phyloP scores from a whole-genome alignment of 2,329 filamentous ascomycete genomes.

The Cordyceps farinosa region DNA sequence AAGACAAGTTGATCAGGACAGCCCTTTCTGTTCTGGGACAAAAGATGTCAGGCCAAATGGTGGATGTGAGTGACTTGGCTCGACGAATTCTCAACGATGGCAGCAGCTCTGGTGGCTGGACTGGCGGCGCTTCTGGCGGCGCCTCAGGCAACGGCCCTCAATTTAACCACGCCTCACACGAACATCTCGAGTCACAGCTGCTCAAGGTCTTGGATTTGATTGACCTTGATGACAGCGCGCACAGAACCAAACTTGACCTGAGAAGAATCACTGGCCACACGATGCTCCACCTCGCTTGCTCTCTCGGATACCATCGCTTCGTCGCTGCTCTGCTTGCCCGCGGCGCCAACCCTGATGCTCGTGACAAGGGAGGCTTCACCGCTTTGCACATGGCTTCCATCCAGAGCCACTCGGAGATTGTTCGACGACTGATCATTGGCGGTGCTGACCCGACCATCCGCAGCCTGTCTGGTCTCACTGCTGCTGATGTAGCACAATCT shows the following conservation, averaged over 20 bases:
- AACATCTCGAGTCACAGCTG: conserved; percentile 63
- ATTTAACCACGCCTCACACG: conserved; percentile 40
- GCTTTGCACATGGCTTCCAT: conserved; percentile 79
- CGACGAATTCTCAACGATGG: conserved; percentile 54
- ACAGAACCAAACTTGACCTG: conserved; percentile 64
- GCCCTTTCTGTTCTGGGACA: conserved; percentile 62
- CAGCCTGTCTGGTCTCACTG: conserved; percentile 66
- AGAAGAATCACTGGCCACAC: conserved; percentile 67
- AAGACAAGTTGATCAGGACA: conserved; percentile 64
- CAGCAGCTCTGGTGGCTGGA: conserved; percentile 42
- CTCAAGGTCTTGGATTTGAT: conserved; percentile 74
- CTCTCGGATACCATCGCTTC: conserved; percentile 70
- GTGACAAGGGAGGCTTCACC: conserved; percentile 76
- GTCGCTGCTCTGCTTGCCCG: conserved; percentile 72
- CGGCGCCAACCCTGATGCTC: conserved; percentile 71
- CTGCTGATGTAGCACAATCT: conserved; percentile 67
- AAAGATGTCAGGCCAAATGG: conserved; percentile 61
- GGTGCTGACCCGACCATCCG: conserved; percentile 69
- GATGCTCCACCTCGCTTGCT: conserved; percentile 75
- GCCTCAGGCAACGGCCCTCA: conserved; percentile 43
- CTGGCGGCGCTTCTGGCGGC: conserved; percentile 37
- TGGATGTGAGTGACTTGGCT: conserved; percentile 60
- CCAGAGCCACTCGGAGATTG: conserved; percentile 71
- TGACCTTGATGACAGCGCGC: conserved; percentile 70
- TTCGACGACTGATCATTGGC: conserved; percentile 67